Evolutionary conservation across 345 rosid genomes (phyloP).

Genomic region (Heritiera littoralis): DNA sequence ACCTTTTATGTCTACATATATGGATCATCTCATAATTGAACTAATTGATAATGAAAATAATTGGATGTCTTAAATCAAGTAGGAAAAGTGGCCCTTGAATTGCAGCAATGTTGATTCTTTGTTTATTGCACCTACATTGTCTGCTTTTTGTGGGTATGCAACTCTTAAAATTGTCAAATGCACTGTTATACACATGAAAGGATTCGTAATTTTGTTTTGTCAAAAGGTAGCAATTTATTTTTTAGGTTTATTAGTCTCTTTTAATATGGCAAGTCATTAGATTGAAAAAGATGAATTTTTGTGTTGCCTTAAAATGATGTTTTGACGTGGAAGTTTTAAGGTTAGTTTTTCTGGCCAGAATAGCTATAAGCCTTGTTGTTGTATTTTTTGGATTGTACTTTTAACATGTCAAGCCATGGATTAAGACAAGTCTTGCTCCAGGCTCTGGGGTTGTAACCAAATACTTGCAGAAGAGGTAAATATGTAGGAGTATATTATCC

Average conservation of each 20-base stretch:
- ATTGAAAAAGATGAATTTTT: neutral
- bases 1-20: neutral
- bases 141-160: too few relatives aligned
- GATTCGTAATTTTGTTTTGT: neutral
- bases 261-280: neutral
- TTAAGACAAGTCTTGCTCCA: conserved; percentile 92
- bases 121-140: too few relatives aligned
- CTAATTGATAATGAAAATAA: too few relatives aligned
- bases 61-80: too few relatives aligned
- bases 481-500: neutral
- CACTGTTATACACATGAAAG: too few relatives aligned
- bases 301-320: neutral
- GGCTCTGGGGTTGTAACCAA: conserved; percentile 97
- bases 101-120: too few relatives aligned
- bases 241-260: neutral
- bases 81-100: too few relatives aligned
- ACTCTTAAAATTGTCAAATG: too few relatives aligned
- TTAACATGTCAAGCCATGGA: conserved; percentile 82
- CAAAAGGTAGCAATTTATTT: neutral
- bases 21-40: neutral
- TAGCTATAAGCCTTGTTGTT: neutral
- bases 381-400: neutral
- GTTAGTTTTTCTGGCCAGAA: neutral
- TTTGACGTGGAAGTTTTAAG: neutral
- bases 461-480: conserved; percentile 69